Conservation (phyloP, 139 green algal genomes). For the Mychonastes homosphaera region DNA sequence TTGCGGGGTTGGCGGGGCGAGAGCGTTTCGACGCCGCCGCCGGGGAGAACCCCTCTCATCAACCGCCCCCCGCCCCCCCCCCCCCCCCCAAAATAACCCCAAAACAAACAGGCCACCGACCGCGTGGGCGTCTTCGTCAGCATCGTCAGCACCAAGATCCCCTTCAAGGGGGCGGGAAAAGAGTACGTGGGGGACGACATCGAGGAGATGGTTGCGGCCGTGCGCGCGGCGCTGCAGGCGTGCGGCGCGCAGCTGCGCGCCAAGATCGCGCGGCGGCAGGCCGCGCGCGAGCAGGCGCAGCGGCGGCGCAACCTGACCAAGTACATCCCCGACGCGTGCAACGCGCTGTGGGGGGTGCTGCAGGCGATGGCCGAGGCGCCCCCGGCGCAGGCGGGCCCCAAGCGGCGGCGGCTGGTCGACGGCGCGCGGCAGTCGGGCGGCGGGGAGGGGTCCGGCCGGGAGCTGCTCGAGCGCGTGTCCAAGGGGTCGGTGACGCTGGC, state of each 20-base stretch:
- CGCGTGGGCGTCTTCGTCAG: constrained; percentile 92
- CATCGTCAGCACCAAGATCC: constrained; percentile 96
- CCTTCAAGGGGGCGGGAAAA: constrained; percentile 96
- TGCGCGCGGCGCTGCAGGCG: constrained; percentile 69
- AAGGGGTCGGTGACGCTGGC: constrained; percentile 29
- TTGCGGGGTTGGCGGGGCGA: not conserved
- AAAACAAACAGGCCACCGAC: not conserved
- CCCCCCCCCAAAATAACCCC: not conserved
- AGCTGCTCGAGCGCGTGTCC: constrained; percentile 13
- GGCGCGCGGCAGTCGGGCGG: not conserved
- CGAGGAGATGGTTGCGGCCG: constrained; percentile 77
- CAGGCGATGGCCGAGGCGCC: constrained; percentile 26
- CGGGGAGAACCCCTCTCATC: not conserved
- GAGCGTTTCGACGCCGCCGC: not conserved
- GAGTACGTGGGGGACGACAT: constrained; percentile 98
- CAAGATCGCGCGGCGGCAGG: constrained; percentile 71
- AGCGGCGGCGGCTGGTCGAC: constrained; percentile 41
- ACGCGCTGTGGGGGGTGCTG: constrained; percentile 36
- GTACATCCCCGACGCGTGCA: constrained; percentile 83
- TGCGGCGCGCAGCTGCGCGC: constrained; percentile 73
- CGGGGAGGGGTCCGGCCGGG: not conserved
- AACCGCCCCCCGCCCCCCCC: not conserved
- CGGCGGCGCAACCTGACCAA: constrained; percentile 81
- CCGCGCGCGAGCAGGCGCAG: constrained; percentile 66
- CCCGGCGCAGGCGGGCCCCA: constrained; percentile 21